Evolutionary conservation across 176 grass and related monocot species (phyloP), one percentile per base, ranked within the genome.

Genomic region (Carex scoparia): DNA sequence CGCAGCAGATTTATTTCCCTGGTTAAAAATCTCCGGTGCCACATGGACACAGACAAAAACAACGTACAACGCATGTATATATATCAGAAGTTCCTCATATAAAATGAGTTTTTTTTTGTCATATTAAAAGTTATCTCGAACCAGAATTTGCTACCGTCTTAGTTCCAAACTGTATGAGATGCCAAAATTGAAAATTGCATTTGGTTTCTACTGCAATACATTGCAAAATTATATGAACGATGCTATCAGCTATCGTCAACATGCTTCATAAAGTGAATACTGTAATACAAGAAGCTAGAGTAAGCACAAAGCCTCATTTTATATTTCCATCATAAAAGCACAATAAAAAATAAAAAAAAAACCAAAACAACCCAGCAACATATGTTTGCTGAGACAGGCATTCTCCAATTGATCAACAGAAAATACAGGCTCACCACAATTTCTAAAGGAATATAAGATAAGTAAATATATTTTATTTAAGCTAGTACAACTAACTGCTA

Each of bases 401-500:
- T 66, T 66, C 3, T 33, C 64, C 31, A 67, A 31, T 66, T 66
- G 57, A 66, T 66, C 63, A 33, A 66, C 30, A 5, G 11, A 6
- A 65, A 4, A 33, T 11, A 31, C 9, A 0, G 3, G 33, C 11
- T 66, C 28, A 48, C 10, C 10, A 33, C 3, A 30, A 76, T 28
- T 54, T 51, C 42, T 18, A 54, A 56, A 78, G 13, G 2, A 78
- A 56, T 14, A 15, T 32, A 77, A 74, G 42, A 73, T 55, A 12
- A 77, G 4, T 56, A 77, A 5, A 30, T 56, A 33, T 56, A 77
- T 31, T 55, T 15, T 16, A 56, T 77, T 32, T 31, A 56, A 77
- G 49, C 40, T 64, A 40, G 62, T 69, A 55, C 7, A 55, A 83
- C 61, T 83, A 83, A 83, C 42, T 83, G 81, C 81, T 48, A 51